Conservation (phyloP, 768 basidiomycete species). For the Xerocomellus amylosporus region DNA sequence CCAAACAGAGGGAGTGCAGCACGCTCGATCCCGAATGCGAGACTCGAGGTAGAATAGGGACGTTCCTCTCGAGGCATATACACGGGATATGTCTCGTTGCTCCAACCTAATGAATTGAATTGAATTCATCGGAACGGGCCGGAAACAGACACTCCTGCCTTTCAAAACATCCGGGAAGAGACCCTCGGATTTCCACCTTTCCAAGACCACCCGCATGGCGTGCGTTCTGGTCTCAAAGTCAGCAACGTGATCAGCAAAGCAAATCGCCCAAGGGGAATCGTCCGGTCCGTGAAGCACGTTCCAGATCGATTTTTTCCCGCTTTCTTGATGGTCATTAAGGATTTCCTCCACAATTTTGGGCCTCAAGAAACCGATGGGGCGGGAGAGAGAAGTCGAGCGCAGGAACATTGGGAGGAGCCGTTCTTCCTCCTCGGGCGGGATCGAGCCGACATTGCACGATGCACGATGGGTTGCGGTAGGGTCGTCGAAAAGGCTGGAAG, state of each 20-base stretch:
- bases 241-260: slow-evolving; percentile 18
- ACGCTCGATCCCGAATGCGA: slow-evolving; percentile 42
- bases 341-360: slow-evolving; percentile 13
- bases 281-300: slow-evolving; percentile 15
- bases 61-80: slow-evolving; percentile 18
- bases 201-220: slow-evolving; percentile 10
- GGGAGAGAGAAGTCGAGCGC: slow-evolving; percentile 3
- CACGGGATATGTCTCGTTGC: slow-evolving; percentile 25
- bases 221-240: slow-evolving; percentile 15
- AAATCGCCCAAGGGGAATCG: slow-evolving; percentile 18
- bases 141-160: slow-evolving; percentile 4
- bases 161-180: slow-evolving; percentile 22
- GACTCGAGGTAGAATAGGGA: neutral
- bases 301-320: slow-evolving; percentile 15
- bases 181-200: slow-evolving; percentile 15
- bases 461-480: slow-evolving; percentile 12
- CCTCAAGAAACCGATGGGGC: slow-evolving; percentile 21
- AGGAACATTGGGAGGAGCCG: slow-evolving; percentile 22
- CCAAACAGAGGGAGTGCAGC: slow-evolving; percentile 45
- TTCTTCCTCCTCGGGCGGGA: slow-evolving; percentile 16
- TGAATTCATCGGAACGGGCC: neutral
- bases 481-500: slow-evolving; percentile 23
- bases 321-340: slow-evolving; percentile 7
- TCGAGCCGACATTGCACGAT: slow-evolving; percentile 14
- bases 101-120: slow-evolving; percentile 18